A percentile compares a stretch with the other conserved stretches of the same genome.
Evolutionary conservation across 768 basidiomycete species (phyloP).

Genomic region (Lyophyllum atratum): DNA sequence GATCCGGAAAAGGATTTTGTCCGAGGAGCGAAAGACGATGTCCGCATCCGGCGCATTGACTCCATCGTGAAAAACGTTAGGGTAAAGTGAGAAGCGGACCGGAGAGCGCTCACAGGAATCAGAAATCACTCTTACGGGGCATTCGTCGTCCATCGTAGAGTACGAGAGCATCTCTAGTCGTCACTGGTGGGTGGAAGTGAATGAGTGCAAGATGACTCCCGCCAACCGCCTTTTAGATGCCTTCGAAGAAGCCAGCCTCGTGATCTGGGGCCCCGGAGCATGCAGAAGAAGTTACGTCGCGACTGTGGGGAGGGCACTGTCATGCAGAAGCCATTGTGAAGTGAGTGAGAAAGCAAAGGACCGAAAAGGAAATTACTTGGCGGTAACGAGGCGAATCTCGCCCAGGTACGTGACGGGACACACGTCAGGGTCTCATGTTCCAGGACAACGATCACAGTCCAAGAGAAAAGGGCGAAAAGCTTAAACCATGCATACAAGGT

Average conservation of each 20-base stretch:
- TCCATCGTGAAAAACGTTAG: neutral
- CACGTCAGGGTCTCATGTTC: neutral
- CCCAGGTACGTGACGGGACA: neutral
- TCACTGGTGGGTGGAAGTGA: neutral
- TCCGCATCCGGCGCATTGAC: slow-evolving; percentile 17
- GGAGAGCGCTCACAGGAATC: neutral
- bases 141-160: neutral
- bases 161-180: neutral
- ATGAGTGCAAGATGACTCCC: neutral
- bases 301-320: neutral
- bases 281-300: neutral
- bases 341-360: neutral
- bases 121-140: neutral
- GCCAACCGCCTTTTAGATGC: neutral
- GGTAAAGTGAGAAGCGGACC: neutral
- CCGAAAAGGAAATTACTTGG: neutral
- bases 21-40: slow-evolving; percentile 12
- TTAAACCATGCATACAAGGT: too few relatives aligned
- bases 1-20: slow-evolving; percentile 14
- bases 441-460: neutral
- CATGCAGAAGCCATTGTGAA: too few relatives aligned
- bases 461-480: too few relatives aligned
- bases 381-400: neutral
- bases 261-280: neutral
- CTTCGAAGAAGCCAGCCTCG: neutral